Evolutionary conservation across 2,329 filamentous ascomycete species (phyloP).

Genomic region (Arthroderma uncinatum): DNA sequence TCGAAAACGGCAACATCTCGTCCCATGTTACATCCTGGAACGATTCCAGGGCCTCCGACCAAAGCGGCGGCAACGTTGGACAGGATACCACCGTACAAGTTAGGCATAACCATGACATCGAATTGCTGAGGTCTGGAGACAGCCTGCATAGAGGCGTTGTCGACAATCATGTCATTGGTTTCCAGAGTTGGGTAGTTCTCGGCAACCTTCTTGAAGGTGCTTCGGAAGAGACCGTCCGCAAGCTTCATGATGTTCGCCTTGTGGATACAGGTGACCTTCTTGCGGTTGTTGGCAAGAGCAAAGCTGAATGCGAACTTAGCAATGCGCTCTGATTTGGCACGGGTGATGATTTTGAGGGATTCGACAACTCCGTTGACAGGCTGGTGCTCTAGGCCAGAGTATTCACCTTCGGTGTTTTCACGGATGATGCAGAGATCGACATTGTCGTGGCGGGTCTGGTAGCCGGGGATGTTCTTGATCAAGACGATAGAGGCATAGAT

Average conservation of each 20-base stretch:
- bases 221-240: conserved; percentile 95
- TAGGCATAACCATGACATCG: conserved; percentile 99
- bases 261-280: conserved; percentile 99
- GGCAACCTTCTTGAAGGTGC: conserved; percentile 85
- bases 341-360: conserved; percentile 99
- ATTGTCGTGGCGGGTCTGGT: conserved; percentile 91
- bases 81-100: conserved; percentile 95
- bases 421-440: conserved; percentile 99
- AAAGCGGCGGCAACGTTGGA: conserved; percentile 98
- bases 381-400: conserved; percentile 97
- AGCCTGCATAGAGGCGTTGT: conserved; percentile 99
- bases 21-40: conserved; percentile 99
- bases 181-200: conserved; percentile 94
- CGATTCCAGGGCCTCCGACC: conserved; percentile 91
- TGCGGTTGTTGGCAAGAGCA: conserved; percentile 94
- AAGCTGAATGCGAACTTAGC: conserved; percentile 98
- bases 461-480: conserved; percentile 99
- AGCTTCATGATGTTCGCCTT: conserved; percentile 99
- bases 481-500: conserved; percentile 97
- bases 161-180: conserved; percentile 99
- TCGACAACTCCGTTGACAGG: conserved; percentile 93
- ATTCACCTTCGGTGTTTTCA: conserved; percentile 99
- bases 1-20: conserved; percentile 97
- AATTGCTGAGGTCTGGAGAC: conserved; percentile 95
- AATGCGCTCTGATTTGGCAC: conserved; percentile 97